phyloP scores from a whole-genome alignment of 2,329 filamentous ascomycete species.

The Penicillium sp. region DNA sequence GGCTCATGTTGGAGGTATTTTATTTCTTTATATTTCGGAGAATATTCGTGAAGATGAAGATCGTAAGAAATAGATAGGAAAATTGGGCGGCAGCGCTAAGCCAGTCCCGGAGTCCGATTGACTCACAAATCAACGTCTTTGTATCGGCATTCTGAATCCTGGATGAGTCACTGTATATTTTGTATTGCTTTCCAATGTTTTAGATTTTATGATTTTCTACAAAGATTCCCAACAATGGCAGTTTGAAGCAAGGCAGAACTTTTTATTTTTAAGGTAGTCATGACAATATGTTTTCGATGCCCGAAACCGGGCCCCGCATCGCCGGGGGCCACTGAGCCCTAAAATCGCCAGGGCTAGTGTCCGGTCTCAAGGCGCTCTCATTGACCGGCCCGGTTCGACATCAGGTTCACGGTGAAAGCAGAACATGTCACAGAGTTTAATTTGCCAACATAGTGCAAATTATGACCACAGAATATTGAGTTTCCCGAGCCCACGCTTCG shows the following conservation, averaged over 20 bases:
- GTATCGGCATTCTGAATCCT: background rate
- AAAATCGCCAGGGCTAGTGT: background rate
- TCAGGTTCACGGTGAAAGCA: background rate
- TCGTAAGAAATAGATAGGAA: background rate
- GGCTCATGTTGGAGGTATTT: background rate
- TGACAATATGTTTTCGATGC: background rate
- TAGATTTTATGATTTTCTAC: background rate
- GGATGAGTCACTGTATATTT: background rate
- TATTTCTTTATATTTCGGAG: background rate
- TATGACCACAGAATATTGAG: constrained; percentile 33
- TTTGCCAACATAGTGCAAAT: background rate
- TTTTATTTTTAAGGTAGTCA: background rate
- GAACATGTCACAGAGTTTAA: background rate
- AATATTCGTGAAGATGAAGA: no score
- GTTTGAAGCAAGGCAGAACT: background rate
- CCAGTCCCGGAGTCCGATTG: background rate
- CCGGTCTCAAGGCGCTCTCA: background rate
- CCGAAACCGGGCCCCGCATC: background rate
- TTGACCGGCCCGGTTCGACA: background rate
- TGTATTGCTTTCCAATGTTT: background rate
- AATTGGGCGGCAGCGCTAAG: background rate
- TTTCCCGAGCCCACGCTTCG: constrained; percentile 20
- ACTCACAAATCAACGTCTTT: background rate
- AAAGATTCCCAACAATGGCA: background rate
- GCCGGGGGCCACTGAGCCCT: background rate